Evolutionary conservation across 2,329 filamentous ascomycete species (phyloP).

Genomic region (Aspergillus unguis): DNA sequence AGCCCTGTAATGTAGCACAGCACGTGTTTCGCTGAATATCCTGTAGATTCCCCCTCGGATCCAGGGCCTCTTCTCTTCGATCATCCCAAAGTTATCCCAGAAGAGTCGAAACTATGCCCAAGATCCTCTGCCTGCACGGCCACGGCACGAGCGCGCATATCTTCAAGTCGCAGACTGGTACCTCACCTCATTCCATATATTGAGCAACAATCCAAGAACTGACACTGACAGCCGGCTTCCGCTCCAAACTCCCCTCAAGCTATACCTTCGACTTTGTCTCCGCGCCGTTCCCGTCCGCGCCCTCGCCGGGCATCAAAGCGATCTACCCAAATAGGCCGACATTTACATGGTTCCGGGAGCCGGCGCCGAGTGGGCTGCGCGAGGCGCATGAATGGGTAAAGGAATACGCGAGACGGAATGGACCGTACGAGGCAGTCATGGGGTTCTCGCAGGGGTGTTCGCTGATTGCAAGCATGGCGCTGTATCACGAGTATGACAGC

Average conservation of each 20-base stretch:
- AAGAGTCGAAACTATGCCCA: not conserved
- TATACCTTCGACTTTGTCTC: constrained; percentile 4
- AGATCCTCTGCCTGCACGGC: constrained; percentile 5
- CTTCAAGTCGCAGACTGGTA: constrained; percentile 4
- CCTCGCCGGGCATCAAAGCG: not conserved
- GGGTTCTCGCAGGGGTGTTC: constrained; percentile 4
- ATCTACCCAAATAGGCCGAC: constrained; percentile 1
- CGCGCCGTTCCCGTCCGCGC: not conserved
- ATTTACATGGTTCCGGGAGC: not conserved
- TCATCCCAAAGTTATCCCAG: too few species aligned
- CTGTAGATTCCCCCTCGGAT: too few species aligned
- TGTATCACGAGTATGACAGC: not conserved
- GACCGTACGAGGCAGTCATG: constrained; percentile 1
- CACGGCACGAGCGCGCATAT: constrained; percentile 4
- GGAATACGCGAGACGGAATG: not conserved
- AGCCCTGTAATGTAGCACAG: too few species aligned
- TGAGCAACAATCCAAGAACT: not conserved
- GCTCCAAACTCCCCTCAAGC: not conserved
- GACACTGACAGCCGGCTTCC: not conserved
- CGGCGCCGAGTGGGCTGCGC: not conserved
- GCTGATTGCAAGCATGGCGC: not conserved
- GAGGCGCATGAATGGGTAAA: not conserved
- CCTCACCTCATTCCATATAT: not conserved
- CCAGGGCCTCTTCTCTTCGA: too few species aligned
- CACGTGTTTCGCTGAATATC: too few species aligned